Evolutionary conservation across 768 basidiomycete genomes (phyloP), one percentile per base, ranked within the genome.

Genomic region (Lepiota subincarnata): DNA sequence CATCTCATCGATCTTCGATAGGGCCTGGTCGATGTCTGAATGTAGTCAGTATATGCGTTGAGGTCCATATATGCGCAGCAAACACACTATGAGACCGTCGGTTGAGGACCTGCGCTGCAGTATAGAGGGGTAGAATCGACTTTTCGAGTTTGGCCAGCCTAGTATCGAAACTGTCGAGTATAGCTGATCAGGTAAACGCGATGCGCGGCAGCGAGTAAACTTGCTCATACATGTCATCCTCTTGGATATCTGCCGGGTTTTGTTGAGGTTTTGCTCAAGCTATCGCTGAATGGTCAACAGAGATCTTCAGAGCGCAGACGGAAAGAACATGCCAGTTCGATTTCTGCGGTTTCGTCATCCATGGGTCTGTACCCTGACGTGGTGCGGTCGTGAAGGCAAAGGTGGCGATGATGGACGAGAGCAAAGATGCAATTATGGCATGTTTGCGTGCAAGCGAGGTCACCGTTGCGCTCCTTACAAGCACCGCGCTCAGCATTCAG

Each of bases 201-300:
- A 47, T 52, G 53, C 38, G 14, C 47, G 13, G 28, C 7, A 26
- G 14, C 7, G 20, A 14, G 52, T 11, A 31, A 14, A 26, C 18
- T n/a, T 12, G 34, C 14, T 64, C 87, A 51, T 71, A 92, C 89
- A 81, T 56, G 82, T 91, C 90, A 93, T 92, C 47, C 88, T 77
- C 62, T 87, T 86, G 1, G 90, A 92, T 56, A 90, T 87, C 62
- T 89, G 89, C 18, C 81, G 80, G 0, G 90, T 92, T 70, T 92
- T 92, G 67, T 87, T 84, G 39, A 93, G 73, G 64, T 92, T 92
- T 68, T 92, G 91, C 70, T 93, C 89, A 8, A 93, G 78, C 90
- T 90, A 41, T 31, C 22, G 20, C n/a, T 19, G 40, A 13, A 18
- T 20, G n/a, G 35, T 31, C n/a, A 22, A 37, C 26, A 24, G 19